These are phyloP conservation scores for Annulohypoxylon stygium DNA, from an alignment of 495 filamentous ascomycete genomes.

Conservation along the genomic window DNA sequence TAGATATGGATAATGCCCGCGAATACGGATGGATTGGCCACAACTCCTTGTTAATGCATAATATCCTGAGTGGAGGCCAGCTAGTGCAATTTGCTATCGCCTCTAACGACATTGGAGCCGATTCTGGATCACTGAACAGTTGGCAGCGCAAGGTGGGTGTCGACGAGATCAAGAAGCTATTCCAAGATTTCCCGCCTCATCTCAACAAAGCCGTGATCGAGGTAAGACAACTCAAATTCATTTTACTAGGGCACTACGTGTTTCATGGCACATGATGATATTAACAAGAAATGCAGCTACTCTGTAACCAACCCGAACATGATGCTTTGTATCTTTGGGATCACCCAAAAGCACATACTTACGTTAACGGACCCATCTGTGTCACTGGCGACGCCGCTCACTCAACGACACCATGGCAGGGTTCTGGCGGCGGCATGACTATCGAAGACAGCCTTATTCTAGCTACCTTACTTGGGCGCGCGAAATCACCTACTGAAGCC, in stretches of 20 bases:
- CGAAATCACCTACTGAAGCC: conserved; percentile 30
- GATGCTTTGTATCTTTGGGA: conserved; percentile 30
- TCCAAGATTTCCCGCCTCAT: conserved; percentile 25
- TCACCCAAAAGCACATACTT: conserved; percentile 31
- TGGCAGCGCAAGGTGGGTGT: conserved; percentile 24
- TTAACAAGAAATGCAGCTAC: conserved; percentile 15
- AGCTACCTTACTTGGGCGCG: conserved; percentile 46
- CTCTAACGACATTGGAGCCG: conserved; percentile 24
- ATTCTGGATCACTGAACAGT: neutral
- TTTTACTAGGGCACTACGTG: neutral
- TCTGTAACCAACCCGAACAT: conserved; percentile 32
- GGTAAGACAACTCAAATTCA: neutral
- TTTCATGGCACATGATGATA: neutral
- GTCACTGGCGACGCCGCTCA: conserved; percentile 61
- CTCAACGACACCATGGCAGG: conserved; percentile 55
- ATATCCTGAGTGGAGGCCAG: conserved; percentile 30
- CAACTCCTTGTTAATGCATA: conserved; percentile 25
- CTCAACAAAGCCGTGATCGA: conserved; percentile 28
- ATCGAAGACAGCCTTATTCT: conserved; percentile 57
- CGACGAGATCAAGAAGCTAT: conserved; percentile 38
- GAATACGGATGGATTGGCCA: conserved; percentile 37
- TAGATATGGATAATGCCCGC: conserved; percentile 28
- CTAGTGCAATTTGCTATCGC: conserved; percentile 38
- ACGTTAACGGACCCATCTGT: conserved; percentile 44
- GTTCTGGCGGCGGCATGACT: conserved; percentile 54